These are phyloP conservation scores for Kodamaea derodonti DNA, from an alignment of 1,139 yeast genomes.

Conservation along the genomic window DNA sequence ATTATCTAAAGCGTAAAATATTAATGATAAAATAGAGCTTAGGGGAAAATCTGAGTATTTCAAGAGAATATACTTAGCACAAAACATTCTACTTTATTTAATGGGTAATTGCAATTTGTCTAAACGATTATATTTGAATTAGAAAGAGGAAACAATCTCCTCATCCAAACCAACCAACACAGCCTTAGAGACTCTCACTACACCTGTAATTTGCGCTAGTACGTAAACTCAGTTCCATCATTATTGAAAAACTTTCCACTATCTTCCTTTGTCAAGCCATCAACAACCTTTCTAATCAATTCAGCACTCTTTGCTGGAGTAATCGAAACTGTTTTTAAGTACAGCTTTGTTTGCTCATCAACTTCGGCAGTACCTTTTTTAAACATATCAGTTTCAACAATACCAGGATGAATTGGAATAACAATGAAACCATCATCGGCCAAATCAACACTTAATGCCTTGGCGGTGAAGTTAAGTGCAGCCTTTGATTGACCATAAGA, in stretches of 20 bases:
- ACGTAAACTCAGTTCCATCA: not conserved
- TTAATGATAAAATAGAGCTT: too few species aligned
- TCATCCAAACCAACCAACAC: too few species aligned
- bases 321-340: not conserved
- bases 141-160: too few species aligned
- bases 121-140: too few species aligned
- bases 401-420: slow-evolving; percentile 29
- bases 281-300: not conserved
- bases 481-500: slow-evolving; percentile 29
- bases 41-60: too few species aligned
- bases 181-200: too few species aligned
- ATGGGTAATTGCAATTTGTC: too few species aligned
- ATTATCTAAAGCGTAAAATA: too few species aligned
- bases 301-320: not conserved
- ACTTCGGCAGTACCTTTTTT: slow-evolving; percentile 16
- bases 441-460: slow-evolving; percentile 19
- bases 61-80: too few species aligned
- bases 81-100: too few species aligned
- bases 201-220: too few species aligned
- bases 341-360: not conserved
- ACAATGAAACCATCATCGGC: slow-evolving; percentile 19
- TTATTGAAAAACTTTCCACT: not conserved
- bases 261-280: not conserved
- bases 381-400: slow-evolving; percentile 25
- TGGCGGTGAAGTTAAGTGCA: slow-evolving; percentile 21